A percentile compares a stretch with the other conserved stretches of the same genome.
phyloP scores from a whole-genome alignment of 1,139 yeast species.

The Hansenula anomala region DNA sequence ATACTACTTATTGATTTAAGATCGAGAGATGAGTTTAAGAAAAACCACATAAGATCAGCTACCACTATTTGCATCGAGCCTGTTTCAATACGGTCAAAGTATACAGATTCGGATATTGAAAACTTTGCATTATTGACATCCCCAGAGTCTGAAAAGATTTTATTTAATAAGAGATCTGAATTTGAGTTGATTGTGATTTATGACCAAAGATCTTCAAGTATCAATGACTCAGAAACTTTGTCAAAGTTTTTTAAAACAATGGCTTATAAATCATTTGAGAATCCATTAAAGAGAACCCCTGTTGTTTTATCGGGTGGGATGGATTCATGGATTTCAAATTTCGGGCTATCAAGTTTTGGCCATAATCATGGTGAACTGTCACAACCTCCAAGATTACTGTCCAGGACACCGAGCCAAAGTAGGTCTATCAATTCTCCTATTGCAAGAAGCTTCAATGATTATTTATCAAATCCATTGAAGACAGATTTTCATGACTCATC shows the following conservation, averaged over 20 bases:
- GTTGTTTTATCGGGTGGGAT: slow-evolving; percentile 55
- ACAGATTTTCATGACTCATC: slow-evolving; percentile 8
- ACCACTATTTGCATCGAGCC: slow-evolving; percentile 74
- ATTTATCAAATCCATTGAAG: slow-evolving; percentile 14
- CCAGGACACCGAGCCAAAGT: slow-evolving; percentile 5
- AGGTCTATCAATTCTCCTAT: slow-evolving; percentile 2
- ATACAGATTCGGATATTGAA: slow-evolving; percentile 58
- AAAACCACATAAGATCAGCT: slow-evolving; percentile 51
- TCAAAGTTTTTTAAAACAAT: slow-evolving; percentile 31
- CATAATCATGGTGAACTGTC: slow-evolving; percentile 15
- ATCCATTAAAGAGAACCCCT: slow-evolving; percentile 47
- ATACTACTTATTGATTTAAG: slow-evolving; percentile 64
- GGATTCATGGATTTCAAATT: slow-evolving; percentile 37
- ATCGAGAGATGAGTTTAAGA: slow-evolving; percentile 49
- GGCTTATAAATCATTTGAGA: slow-evolving; percentile 31
- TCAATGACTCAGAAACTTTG: slow-evolving; percentile 15
- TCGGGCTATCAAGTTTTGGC: slow-evolving; percentile 21
- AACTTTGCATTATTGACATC: slow-evolving; percentile 48
- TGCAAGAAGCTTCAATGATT: slow-evolving; percentile 14
- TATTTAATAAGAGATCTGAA: slow-evolving; percentile 46
- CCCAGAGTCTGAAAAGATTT: slow-evolving; percentile 45
- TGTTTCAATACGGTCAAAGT: slow-evolving; percentile 37
- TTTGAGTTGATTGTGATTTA: slow-evolving; percentile 64
- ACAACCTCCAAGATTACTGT: slow-evolving; percentile 7
- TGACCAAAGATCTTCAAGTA: slow-evolving; percentile 34